These are phyloP conservation scores for Coniochaeta ligniaria DNA, from an alignment of 2,329 filamentous ascomycete species.

Conservation along the genomic window DNA sequence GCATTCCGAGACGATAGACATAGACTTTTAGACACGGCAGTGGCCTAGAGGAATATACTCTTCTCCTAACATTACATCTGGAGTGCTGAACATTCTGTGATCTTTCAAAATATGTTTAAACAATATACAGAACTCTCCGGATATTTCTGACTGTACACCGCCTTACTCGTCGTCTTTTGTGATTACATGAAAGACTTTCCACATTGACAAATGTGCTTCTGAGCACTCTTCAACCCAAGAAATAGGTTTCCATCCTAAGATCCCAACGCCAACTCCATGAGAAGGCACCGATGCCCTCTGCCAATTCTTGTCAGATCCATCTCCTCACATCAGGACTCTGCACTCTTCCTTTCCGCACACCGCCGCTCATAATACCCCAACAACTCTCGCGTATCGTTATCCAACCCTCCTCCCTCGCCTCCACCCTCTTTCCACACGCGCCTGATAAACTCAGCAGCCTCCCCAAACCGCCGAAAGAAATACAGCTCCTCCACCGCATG, in stretches of 20 bases:
- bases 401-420: constrained; percentile 24
- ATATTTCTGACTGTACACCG: too few relatives aligned
- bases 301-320: not conserved
- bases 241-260: too few relatives aligned
- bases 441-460: constrained; percentile 34
- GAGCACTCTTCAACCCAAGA: too few relatives aligned
- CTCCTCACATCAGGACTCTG: not conserved
- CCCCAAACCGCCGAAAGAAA: constrained; percentile 39
- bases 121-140: too few relatives aligned
- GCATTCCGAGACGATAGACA: not conserved
- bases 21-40: not conserved
- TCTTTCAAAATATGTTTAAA: not conserved
- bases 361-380: constrained; percentile 34
- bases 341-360: constrained; percentile 25
- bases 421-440: constrained; percentile 22
- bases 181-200: too few relatives aligned
- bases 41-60: not conserved
- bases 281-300: too few relatives aligned
- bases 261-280: too few relatives aligned
- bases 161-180: too few relatives aligned
- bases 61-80: not conserved
- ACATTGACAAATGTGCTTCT: too few relatives aligned
- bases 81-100: too few relatives aligned
- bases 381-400: constrained; percentile 32
- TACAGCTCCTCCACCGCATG: constrained; percentile 54